Evolutionary conservation across 805 yeast genomes (phyloP).

Genomic region (Kodamaea kaohsiungensis): DNA sequence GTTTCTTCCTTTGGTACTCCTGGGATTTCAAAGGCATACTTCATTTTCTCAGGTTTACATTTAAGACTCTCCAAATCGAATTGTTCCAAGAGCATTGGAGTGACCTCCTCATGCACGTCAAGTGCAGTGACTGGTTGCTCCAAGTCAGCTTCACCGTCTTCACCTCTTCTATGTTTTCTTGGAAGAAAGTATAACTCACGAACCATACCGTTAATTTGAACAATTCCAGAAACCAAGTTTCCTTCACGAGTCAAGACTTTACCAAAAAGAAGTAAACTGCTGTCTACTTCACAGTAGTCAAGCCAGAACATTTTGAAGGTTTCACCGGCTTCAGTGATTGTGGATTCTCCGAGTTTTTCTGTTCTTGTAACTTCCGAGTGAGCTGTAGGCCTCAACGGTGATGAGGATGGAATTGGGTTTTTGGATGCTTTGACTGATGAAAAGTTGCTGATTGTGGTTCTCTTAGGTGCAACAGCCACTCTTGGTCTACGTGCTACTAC

Average conservation of each 20-base stretch:
- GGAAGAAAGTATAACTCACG: conserved; percentile 83
- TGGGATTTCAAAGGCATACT: conserved; percentile 86
- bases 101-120: conserved; percentile 79
- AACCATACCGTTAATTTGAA: conserved; percentile 67
- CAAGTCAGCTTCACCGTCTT: conserved; percentile 41
- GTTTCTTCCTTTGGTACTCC: conserved; percentile 71
- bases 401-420: conserved; percentile 20
- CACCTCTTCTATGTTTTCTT: conserved; percentile 42
- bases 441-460: conserved; percentile 42
- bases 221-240: conserved; percentile 66
- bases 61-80: conserved; percentile 62
- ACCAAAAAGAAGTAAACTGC: conserved; percentile 74
- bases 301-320: conserved; percentile 82
- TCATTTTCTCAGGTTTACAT: conserved; percentile 70
- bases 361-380: conserved; percentile 27
- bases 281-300: conserved; percentile 80
- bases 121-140: conserved; percentile 46
- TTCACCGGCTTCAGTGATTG: conserved; percentile 20
- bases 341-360: conserved; percentile 33
- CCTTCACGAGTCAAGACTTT: conserved; percentile 65
- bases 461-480: conserved; percentile 40
- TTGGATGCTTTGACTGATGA: conserved; percentile 34
- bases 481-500: conserved; percentile 54
- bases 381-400: conserved; percentile 20
- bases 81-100: conserved; percentile 61